A percentile compares a stretch with the other conserved stretches of the same genome.
Evolutionary conservation across 192 early-diverging fungal species (phyloP).

Genomic region (Backusella parvicylindrica): DNA sequence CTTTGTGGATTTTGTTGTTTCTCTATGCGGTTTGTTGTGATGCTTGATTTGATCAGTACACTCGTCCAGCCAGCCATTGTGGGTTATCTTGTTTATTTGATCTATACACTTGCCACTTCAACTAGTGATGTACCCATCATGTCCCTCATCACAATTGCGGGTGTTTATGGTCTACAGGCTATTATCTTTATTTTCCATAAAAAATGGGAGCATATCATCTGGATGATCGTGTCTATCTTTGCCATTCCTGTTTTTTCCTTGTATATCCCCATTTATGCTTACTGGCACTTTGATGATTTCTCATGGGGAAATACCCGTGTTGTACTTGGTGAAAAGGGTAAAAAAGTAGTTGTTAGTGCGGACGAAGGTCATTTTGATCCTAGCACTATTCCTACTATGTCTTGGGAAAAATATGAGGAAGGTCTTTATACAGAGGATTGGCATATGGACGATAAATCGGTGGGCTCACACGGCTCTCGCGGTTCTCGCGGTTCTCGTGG

Average conservation of each 20-base stretch:
- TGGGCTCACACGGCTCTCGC: slow-evolving; percentile 27
- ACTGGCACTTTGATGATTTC: slow-evolving; percentile 99
- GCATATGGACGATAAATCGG: slow-evolving; percentile 18
- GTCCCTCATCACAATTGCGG: slow-evolving; percentile 80
- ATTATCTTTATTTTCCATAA: slow-evolving; percentile 71
- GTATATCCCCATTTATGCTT: slow-evolving; percentile 82
- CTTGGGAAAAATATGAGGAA: slow-evolving; percentile 79
- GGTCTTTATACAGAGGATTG: slow-evolving; percentile 48
- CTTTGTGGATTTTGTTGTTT: slow-evolving; percentile 97
- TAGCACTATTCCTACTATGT: slow-evolving; percentile 66
- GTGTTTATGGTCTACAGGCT: slow-evolving; percentile 84
- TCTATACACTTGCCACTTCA: slow-evolving; percentile 58
- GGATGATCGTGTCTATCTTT: slow-evolving; percentile 95
- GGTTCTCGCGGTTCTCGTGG: slow-evolving; percentile 44
- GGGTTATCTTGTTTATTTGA: slow-evolving; percentile 80
- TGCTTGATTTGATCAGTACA: slow-evolving; percentile 89
- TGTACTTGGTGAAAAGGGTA: slow-evolving; percentile 83
- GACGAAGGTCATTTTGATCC: slow-evolving; percentile 77
- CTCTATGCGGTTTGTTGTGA: slow-evolving; percentile 94
- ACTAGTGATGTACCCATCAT: slow-evolving; percentile 66
- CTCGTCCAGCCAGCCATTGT: slow-evolving; percentile 89
- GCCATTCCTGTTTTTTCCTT: slow-evolving; percentile 87
- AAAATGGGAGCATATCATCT: slow-evolving; percentile 89
- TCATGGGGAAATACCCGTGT: slow-evolving; percentile 97
- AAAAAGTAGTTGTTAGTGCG: slow-evolving; percentile 51